Conservation (phyloP, 495 filamentous ascomycete species). For the Extremus antarcticus region DNA sequence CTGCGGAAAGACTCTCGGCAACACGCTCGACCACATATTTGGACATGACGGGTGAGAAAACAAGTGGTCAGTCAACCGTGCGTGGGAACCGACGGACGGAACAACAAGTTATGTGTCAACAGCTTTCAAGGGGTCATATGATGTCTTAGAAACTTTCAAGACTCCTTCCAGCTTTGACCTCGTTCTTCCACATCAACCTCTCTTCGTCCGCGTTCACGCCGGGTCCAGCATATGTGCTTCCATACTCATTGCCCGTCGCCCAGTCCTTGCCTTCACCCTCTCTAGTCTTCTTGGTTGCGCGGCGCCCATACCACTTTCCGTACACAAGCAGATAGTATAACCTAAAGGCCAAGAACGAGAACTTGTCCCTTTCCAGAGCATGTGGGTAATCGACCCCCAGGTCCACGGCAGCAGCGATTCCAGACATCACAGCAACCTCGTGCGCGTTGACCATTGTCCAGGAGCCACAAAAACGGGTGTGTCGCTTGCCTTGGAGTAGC, state of each 20-base stretch:
- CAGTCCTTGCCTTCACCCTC: slow-evolving; percentile 34
- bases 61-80: too few relatives aligned
- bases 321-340: slow-evolving; percentile 32
- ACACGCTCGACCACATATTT: too few relatives aligned
- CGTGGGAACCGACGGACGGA: too few relatives aligned
- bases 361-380: slow-evolving; percentile 43
- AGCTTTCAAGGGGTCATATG: too few relatives aligned
- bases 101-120: too few relatives aligned
- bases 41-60: too few relatives aligned
- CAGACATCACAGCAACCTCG: slow-evolving; percentile 66
- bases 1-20: too few relatives aligned
- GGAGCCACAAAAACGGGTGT: slow-evolving; percentile 56
- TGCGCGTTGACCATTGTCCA: slow-evolving; percentile 87
- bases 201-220: slow-evolving; percentile 36
- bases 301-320: slow-evolving; percentile 33
- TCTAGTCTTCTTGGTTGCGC: slow-evolving; percentile 24
- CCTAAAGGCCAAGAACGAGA: slow-evolving; percentile 30
- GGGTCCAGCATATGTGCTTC: slow-evolving; percentile 43
- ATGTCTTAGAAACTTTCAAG: slow-evolving; percentile 1
- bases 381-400: slow-evolving; percentile 63
- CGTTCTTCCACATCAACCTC: slow-evolving; percentile 39
- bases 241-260: slow-evolving; percentile 40
- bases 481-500: slow-evolving; percentile 62
- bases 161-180: slow-evolving; percentile 29
- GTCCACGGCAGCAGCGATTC: slow-evolving; percentile 66